Evolutionary conservation across 805 yeast genomes (phyloP).

Genomic region (Myxozyma monticola): DNA sequence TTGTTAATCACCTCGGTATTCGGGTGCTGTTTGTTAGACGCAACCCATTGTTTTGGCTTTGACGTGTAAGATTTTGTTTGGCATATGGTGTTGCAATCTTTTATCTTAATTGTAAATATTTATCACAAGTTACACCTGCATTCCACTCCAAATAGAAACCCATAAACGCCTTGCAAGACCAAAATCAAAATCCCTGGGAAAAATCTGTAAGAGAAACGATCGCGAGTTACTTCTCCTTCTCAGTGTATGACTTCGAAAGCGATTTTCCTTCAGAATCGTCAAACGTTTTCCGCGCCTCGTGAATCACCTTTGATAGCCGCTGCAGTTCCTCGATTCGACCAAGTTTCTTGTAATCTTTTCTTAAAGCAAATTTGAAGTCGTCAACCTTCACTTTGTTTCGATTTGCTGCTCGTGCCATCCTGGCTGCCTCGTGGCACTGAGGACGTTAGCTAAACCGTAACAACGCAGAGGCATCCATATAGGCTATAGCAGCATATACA

Average conservation of each 20-base stretch:
- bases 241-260: slow-evolving; percentile 35
- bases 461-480: background rate
- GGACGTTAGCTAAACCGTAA: background rate
- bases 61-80: no score
- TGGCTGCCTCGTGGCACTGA: slow-evolving; percentile 53
- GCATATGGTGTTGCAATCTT: no score
- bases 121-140: background rate
- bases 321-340: slow-evolving; percentile 70
- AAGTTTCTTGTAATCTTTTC: slow-evolving; percentile 64
- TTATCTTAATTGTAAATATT: background rate
- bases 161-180: background rate
- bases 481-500: slow-evolving; percentile 22
- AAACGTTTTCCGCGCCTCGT: slow-evolving; percentile 66
- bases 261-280: slow-evolving; percentile 57
- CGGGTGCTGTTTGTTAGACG: no score
- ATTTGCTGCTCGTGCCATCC: slow-evolving; percentile 51
- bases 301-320: slow-evolving; percentile 58
- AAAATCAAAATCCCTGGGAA: background rate
- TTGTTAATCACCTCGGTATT: no score
- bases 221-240: slow-evolving; percentile 30
- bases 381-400: slow-evolving; percentile 68
- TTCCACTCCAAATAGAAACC: background rate
- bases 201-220: background rate
- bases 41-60: no score
- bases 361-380: slow-evolving; percentile 67